Conservation (phyloP, 2,329 filamentous ascomycete species). For the Tympanopsis confertula region DNA sequence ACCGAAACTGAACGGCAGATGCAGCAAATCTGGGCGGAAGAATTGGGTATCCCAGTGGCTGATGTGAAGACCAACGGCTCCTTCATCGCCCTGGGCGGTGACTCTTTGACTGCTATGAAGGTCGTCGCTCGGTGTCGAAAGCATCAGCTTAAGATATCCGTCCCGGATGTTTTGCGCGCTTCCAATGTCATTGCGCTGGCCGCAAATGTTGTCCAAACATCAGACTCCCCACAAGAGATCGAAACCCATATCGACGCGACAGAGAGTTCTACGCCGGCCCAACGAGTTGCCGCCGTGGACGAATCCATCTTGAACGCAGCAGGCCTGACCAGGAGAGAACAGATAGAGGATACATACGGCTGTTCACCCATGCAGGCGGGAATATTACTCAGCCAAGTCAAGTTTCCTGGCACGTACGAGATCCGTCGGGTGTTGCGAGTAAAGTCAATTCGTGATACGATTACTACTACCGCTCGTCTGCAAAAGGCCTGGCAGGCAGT, state of each 20-base stretch:
- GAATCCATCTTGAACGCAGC: no score
- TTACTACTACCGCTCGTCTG: neutral
- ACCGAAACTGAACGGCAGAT: neutral
- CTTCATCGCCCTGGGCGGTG: neutral
- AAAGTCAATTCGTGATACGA: neutral
- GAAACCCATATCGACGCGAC: neutral
- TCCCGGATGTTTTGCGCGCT: neutral
- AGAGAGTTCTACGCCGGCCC: neutral
- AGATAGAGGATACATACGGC: no score
- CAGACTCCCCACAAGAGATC: no score
- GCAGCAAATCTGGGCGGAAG: neutral
- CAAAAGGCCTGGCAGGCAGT: no score
- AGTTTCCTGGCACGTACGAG: no score
- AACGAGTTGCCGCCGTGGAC: no score
- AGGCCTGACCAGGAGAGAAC: no score
- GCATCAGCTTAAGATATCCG: neutral
- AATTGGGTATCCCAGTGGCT: neutral
- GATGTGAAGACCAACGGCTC: neutral
- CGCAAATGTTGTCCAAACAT: neutral
- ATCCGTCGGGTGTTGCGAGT: no score
- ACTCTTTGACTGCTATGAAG: neutral
- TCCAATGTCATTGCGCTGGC: neutral
- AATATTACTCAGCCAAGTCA: no score
- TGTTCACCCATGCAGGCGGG: no score
- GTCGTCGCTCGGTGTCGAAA: no score